Percentiles rank a stretch among this genome's conserved stretches.
Conservation (phyloP, 495 filamentous ascomycete genomes). For the Aspergillus nanangensis region DNA sequence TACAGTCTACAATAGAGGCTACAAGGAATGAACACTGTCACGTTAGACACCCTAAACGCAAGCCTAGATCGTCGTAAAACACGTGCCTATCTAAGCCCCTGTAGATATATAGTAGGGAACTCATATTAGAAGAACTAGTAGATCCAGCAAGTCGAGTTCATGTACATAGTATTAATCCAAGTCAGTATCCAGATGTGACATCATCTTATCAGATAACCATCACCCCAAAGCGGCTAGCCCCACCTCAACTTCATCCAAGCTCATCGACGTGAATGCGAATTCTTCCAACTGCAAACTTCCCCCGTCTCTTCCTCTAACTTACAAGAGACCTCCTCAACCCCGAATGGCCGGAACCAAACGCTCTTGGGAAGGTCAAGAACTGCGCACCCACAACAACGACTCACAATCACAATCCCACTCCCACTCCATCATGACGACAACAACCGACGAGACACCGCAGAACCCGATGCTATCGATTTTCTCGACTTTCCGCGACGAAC, state of each 20-base stretch:
- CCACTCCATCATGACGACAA: not conserved
- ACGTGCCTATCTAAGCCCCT: too few species aligned
- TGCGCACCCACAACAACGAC: conserved; percentile 19
- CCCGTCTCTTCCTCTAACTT: too few species aligned
- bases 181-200: too few species aligned
- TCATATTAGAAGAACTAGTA: too few species aligned
- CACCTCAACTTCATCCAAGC: too few species aligned
- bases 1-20: not conserved
- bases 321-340: conserved; percentile 6
- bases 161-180: too few species aligned
- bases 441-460: conserved; percentile 26
- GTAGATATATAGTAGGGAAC: not conserved
- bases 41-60: too few species aligned
- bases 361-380: conserved; percentile 55
- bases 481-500: conserved; percentile 73
- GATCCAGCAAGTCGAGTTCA: too few species aligned
- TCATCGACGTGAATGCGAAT: too few species aligned
- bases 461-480: conserved; percentile 68
- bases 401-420: too few species aligned
- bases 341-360: conserved; percentile 50
- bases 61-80: too few species aligned
- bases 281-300: not conserved
- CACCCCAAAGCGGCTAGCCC: conserved; percentile 9
- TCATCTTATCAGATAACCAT: conserved; percentile 19
- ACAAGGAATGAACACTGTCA: not conserved